Evolutionary conservation across 306 rosid genomes (phyloP).

Genomic region (Benincasa hispida): DNA sequence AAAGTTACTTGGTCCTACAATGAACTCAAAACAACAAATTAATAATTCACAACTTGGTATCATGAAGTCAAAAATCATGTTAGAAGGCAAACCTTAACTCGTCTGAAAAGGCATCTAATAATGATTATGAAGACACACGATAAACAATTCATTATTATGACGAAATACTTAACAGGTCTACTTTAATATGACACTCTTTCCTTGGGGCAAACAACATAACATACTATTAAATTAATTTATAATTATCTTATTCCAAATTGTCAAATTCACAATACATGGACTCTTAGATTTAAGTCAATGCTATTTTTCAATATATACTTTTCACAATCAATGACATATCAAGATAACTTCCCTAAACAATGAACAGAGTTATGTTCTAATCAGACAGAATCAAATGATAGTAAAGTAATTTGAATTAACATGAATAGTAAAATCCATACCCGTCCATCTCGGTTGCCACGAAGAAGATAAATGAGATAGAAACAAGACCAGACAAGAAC

Average conservation of each 20-base stretch:
- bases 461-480: constrained; percentile 53
- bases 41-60: neutral
- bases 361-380: neutral
- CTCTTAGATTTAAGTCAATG: neutral
- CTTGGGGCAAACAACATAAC: neutral
- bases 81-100: neutral
- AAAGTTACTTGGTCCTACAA: neutral
- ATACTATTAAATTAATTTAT: neutral
- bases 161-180: neutral
- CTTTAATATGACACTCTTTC: neutral
- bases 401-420: neutral
- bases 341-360: neutral
- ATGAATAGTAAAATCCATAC: constrained; percentile 17
- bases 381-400: neutral
- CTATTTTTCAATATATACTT: neutral
- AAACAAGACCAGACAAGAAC: constrained; percentile 68
- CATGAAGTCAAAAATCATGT: neutral
- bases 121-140: neutral
- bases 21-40: neutral
- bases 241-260: neutral
- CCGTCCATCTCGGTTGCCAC: constrained; percentile 64
- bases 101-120: neutral
- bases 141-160: neutral
- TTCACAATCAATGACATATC: neutral
- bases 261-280: neutral